Percentiles rank a stretch among this genome's conserved stretches.
Evolutionary conservation across 306 rosid species (phyloP).

Genomic region (Arachis hypogaea): DNA sequence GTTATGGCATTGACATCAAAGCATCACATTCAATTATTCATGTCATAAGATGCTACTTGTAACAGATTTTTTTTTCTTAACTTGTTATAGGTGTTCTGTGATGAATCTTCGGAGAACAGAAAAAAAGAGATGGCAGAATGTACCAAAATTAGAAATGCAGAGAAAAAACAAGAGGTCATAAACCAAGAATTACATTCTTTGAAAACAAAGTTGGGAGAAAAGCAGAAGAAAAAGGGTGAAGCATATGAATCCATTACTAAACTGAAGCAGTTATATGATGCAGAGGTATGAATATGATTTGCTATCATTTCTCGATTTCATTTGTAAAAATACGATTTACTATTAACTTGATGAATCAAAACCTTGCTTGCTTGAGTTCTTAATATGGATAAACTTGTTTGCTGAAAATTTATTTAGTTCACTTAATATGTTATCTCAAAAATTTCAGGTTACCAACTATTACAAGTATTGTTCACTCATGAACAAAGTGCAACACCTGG

Average conservation of each 20-base stretch:
- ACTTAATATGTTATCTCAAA: too few species aligned
- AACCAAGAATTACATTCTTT: not conserved
- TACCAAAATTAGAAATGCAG: not conserved
- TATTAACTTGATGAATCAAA: not conserved
- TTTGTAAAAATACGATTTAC: not conserved
- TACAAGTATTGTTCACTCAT: conserved; percentile 24
- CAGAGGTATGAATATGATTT: conserved; percentile 18
- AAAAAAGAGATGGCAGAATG: not conserved
- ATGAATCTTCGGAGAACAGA: conserved; percentile 13
- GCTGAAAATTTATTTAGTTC: not conserved
- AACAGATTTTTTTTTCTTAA: not conserved
- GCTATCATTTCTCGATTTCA: not conserved
- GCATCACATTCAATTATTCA: not conserved
- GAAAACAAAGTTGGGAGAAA: conserved; percentile 11
- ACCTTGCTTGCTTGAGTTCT: not conserved
- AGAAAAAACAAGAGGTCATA: conserved; percentile 2
- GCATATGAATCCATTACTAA: conserved; percentile 35
- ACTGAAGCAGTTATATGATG: conserved; percentile 13
- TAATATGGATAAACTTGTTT: not conserved
- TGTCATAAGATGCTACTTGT: not conserved
- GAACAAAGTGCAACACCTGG: conserved; percentile 22
- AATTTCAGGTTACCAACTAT: conserved; percentile 31
- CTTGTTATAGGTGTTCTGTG: conserved; percentile 3
- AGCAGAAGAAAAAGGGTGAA: conserved; percentile 15
- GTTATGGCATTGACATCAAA: not conserved